phyloP scores from a whole-genome alignment of 345 rosid genomes.

The Pelargonium nanum region DNA sequence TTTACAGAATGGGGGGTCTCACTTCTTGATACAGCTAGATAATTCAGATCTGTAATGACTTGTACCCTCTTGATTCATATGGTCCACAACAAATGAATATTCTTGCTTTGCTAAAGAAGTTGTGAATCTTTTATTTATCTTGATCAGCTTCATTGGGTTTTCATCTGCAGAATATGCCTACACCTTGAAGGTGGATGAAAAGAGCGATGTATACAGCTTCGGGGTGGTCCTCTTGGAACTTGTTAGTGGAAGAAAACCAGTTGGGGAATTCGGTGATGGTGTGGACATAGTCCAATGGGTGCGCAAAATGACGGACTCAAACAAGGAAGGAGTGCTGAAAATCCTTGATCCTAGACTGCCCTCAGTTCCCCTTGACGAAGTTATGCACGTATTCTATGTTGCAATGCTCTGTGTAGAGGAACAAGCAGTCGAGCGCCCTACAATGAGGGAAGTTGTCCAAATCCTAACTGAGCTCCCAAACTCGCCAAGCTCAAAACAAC shows the following conservation, averaged over 20 bases:
- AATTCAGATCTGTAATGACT: too few species aligned
- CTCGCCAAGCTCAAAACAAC: slow-evolving; percentile 25
- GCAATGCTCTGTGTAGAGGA: slow-evolving; percentile 97
- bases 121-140: too few species aligned
- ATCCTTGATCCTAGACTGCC: slow-evolving; percentile 80
- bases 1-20: too few species aligned
- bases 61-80: too few species aligned
- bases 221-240: slow-evolving; percentile 90
- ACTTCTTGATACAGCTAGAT: too few species aligned
- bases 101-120: too few species aligned
- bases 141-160: not conserved
- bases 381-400: slow-evolving; percentile 84
- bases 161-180: slow-evolving; percentile 76
- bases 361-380: slow-evolving; percentile 72
- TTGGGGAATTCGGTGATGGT: slow-evolving; percentile 95
- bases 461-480: slow-evolving; percentile 81
- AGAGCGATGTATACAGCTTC: slow-evolving; percentile 96
- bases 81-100: too few species aligned
- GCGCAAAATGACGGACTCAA: slow-evolving; percentile 76
- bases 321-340: slow-evolving; percentile 68
- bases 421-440: slow-evolving; percentile 94
- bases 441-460: slow-evolving; percentile 96
- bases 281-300: slow-evolving; percentile 99
- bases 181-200: slow-evolving; percentile 92
- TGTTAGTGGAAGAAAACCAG: slow-evolving; percentile 74